A percentile compares a stretch with the other conserved stretches of the same genome.
Evolutionary conservation across 768 basidiomycete species (phyloP).

Genomic region (Mrakia gelida): DNA sequence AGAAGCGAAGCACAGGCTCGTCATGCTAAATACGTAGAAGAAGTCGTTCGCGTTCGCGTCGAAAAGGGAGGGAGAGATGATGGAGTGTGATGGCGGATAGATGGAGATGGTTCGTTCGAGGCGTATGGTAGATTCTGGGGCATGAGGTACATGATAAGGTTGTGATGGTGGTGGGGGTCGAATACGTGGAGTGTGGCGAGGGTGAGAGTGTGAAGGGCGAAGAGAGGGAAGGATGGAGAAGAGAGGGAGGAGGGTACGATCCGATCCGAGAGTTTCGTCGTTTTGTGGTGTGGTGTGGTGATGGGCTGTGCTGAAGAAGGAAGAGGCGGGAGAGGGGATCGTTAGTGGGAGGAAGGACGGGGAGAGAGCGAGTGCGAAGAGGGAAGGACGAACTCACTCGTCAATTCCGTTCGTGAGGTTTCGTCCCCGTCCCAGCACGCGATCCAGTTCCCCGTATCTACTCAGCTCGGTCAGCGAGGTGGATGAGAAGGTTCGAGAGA

Average conservation of each 20-base stretch:
- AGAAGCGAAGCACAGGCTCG: neutral
- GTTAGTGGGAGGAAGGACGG: no score
- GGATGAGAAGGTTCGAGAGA: slow-evolving; percentile 67
- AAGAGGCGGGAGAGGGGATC: no score
- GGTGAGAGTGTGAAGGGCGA: neutral
- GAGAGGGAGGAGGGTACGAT: neutral
- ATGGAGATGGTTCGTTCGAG: neutral
- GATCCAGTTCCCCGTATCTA: neutral
- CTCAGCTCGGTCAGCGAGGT: slow-evolving; percentile 52
- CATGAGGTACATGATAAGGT: neutral
- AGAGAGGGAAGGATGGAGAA: neutral
- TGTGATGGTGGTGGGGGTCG: neutral
- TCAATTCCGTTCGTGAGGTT: neutral
- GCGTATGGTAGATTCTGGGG: no score
- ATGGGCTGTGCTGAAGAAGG: neutral
- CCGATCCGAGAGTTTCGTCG: no score
- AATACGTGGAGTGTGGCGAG: neutral
- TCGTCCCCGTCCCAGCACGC: neutral
- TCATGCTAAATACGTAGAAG: slow-evolving; percentile 1
- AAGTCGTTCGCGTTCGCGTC: neutral
- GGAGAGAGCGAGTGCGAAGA: no score
- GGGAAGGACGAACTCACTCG: neutral
- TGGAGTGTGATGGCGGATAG: neutral
- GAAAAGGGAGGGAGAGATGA: no score
- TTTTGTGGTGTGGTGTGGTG: no score